Percentiles rank a stretch among this genome's conserved stretches.
phyloP scores from a whole-genome alignment of 108 stramenopile species.

The Stephanodiscus minutulus region DNA sequence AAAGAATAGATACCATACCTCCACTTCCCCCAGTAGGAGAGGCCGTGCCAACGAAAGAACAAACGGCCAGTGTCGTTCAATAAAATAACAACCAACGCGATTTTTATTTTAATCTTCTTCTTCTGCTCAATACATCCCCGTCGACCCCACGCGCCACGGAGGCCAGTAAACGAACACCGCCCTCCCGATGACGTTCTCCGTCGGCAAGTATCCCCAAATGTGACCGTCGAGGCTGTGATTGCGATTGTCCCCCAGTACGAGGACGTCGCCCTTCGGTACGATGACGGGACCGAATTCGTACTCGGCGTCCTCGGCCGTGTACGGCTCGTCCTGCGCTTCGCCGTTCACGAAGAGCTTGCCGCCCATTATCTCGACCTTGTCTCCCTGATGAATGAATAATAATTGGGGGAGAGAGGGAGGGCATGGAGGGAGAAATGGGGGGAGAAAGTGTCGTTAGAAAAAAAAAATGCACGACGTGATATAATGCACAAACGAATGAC shows the following conservation, averaged over 20 bases:
- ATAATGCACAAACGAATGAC: background rate
- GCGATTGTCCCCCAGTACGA: constrained; percentile 91
- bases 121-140: constrained; percentile 60
- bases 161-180: constrained; percentile 94
- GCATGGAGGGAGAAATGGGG: background rate
- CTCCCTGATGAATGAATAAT: constrained; percentile 56
- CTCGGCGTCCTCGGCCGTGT: constrained; percentile 82
- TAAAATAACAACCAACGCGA: no score
- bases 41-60: no score
- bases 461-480: constrained; percentile 1
- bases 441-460: background rate
- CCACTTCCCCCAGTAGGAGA: no score
- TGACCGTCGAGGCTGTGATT: constrained; percentile 91
- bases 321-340: constrained; percentile 86
- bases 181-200: constrained; percentile 59
- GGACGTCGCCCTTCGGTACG: constrained; percentile 82
- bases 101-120: no score
- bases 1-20: no score
- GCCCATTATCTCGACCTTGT: constrained; percentile 85
- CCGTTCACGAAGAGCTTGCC: constrained; percentile 92
- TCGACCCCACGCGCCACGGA: constrained; percentile 85
- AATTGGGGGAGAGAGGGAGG: background rate
- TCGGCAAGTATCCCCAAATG: constrained; percentile 82
- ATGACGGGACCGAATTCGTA: constrained; percentile 88
- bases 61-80: no score